phyloP scores from a whole-genome alignment of 73 alveolate genomes.

The Paraurostyla sp. region DNA sequence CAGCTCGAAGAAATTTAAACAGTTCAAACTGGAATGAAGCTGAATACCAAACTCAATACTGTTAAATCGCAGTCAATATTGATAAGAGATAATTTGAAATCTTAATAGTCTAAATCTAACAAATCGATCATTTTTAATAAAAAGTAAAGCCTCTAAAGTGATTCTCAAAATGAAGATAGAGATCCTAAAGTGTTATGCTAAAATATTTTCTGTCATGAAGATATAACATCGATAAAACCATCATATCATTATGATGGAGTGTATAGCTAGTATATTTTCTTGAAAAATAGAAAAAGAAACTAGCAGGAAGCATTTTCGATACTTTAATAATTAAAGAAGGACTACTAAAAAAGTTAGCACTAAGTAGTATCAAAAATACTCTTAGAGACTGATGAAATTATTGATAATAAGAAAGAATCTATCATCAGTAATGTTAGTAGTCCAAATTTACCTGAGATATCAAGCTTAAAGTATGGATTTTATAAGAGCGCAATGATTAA shows the following conservation, averaged over 20 bases:
- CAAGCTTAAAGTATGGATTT: not conserved
- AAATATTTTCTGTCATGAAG: slow-evolving; percentile 47
- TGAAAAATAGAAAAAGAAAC: not conserved
- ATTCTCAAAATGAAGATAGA: too few relatives aligned
- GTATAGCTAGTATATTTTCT: not conserved
- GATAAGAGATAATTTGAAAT: not conserved
- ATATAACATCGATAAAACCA: slow-evolving; percentile 25
- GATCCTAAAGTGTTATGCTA: slow-evolving; percentile 36
- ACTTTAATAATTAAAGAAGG: slow-evolving; percentile 8
- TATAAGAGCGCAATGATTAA: slow-evolving; percentile 27
- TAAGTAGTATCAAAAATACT: not conserved
- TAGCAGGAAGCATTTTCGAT: slow-evolving; percentile 20
- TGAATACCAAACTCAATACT: not conserved
- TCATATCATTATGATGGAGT: slow-evolving; percentile 48
- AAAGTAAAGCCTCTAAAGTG: too few relatives aligned
- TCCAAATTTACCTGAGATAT: slow-evolving; percentile 25
- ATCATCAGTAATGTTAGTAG: too few relatives aligned
- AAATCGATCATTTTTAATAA: too few relatives aligned
- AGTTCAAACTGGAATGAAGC: not conserved
- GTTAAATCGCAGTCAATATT: not conserved
- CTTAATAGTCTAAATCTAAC: too few relatives aligned
- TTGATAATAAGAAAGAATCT: too few relatives aligned
- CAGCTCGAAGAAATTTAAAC: not conserved
- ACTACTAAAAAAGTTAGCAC: slow-evolving; percentile 15
- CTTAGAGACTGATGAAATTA: too few relatives aligned